These are phyloP conservation scores for Dillenia turbinata DNA, from an alignment of 164 flowering plant species.

Conservation along the genomic window DNA sequence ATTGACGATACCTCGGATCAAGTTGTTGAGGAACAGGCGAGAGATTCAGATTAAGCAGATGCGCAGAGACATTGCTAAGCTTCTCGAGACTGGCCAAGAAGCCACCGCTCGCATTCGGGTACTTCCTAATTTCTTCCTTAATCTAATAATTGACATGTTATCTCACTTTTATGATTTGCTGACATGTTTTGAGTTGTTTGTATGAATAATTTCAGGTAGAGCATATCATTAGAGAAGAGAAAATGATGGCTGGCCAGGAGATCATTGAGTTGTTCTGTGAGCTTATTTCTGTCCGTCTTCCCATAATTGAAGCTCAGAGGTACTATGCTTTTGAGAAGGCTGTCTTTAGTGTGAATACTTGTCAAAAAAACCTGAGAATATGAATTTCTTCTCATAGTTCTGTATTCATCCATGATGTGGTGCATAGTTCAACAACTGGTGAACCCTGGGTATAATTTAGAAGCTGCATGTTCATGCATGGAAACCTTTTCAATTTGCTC, in stretches of 20 bases:
- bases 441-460: no score
- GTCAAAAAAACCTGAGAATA: no score
- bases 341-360: no score
- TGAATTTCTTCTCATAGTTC: no score
- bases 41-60: conserved; percentile 87
- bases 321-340: conserved; percentile 7
- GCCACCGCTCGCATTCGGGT: conserved; percentile 97
- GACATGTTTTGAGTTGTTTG: neutral
- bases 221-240: conserved; percentile 94
- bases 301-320: conserved; percentile 96
- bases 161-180: conserved; percentile 1
- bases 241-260: conserved; percentile 99
- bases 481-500: no score
- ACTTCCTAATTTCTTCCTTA: conserved; percentile 4
- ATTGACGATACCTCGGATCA: conserved; percentile 82
- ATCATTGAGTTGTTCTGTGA: conserved; percentile 89
- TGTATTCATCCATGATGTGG: no score
- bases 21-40: conserved; percentile 80
- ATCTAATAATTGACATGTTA: neutral
- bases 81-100: conserved; percentile 92
- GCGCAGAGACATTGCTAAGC: conserved; percentile 89
- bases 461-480: no score
- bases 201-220: conserved; percentile 59
- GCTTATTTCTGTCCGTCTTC: conserved; percentile 89
- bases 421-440: no score